Conservation (phyloP, 1,284 basidiomycete genomes). For the Moesziomyces globuligerus region DNA sequence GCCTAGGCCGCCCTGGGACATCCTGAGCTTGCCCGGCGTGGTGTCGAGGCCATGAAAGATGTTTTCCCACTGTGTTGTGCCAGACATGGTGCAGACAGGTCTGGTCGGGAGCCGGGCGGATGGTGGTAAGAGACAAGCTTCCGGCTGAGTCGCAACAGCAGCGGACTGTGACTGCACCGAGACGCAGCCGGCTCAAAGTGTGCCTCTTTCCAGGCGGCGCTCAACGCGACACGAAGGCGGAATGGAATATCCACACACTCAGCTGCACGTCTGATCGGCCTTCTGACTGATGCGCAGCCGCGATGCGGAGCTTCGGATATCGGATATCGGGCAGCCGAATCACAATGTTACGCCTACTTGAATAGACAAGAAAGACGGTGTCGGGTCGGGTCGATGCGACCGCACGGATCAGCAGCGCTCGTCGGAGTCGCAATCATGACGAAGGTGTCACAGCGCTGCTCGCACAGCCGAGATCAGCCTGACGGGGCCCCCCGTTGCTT, state of each 20-base stretch:
- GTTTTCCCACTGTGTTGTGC: conserved; percentile 78
- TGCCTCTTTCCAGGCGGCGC: conserved; percentile 3
- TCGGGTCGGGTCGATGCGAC: conserved; percentile 5
- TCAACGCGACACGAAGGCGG: conserved; percentile 33
- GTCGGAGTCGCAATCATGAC: conserved; percentile 2
- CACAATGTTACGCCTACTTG: conserved; percentile 2
- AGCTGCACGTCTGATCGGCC: too few relatives aligned
- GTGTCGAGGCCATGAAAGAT: conserved; percentile 80
- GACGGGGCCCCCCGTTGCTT: too few relatives aligned
- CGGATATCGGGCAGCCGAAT: background rate
- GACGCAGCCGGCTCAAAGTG: too few relatives aligned
- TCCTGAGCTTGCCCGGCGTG: conserved; percentile 76
- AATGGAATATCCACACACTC: too few relatives aligned
- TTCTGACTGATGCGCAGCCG: background rate
- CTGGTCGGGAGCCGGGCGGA: background rate
- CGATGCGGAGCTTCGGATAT: background rate
- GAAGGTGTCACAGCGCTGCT: background rate
- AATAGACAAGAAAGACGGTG: background rate
- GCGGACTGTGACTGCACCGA: too few relatives aligned
- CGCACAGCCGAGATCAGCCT: conserved; percentile 28
- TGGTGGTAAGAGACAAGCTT: background rate
- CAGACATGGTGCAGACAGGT: conserved; percentile 21
- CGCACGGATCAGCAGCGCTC: conserved; percentile 29
- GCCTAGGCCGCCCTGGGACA: conserved; percentile 62
- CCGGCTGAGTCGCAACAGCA: too few relatives aligned